Evolutionary conservation across 2,329 filamentous ascomycete genomes (phyloP).

Genomic region (Triangularia setosa): DNA sequence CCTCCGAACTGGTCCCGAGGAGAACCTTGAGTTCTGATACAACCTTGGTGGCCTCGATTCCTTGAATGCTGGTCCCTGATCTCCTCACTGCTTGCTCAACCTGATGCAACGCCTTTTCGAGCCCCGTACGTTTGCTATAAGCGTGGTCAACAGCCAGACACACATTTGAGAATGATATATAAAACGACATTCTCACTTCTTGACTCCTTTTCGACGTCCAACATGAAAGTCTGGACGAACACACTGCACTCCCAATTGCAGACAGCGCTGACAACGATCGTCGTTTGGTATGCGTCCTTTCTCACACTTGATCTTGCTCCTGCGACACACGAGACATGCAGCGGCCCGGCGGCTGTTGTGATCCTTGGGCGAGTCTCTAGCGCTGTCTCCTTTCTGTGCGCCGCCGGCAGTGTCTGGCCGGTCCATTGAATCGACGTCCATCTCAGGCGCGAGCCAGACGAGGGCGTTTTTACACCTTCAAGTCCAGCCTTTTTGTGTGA

Average conservation of each 20-base stretch:
- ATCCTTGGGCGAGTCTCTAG: conserved; percentile 20
- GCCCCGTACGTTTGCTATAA: conserved; percentile 64
- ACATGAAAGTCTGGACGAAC: conserved; percentile 69
- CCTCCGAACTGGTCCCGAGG: conserved; percentile 31
- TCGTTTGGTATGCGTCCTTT: conserved; percentile 47
- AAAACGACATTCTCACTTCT: conserved; percentile 54
- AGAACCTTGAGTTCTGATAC: conserved; percentile 42
- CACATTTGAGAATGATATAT: background rate
- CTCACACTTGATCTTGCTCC: conserved; percentile 66
- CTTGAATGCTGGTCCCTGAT: conserved; percentile 44
- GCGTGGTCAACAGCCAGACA: conserved; percentile 17
- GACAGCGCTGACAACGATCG: conserved; percentile 57
- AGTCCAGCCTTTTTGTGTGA: conserved; percentile 11
- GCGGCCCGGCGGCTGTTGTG: conserved; percentile 27
- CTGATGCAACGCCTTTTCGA: conserved; percentile 71
- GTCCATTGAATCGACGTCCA: conserved; percentile 19
- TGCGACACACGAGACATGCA: conserved; percentile 45
- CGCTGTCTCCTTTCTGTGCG: conserved; percentile 11
- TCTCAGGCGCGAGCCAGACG: conserved; percentile 5
- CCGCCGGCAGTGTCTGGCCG: conserved; percentile 17
- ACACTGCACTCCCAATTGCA: conserved; percentile 56
- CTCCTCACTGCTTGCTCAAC: conserved; percentile 66
- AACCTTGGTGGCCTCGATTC: conserved; percentile 43
- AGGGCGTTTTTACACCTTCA: conserved; percentile 10
- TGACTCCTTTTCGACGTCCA: conserved; percentile 70